Evolutionary conservation across 2,329 filamentous ascomycete species (phyloP), one percentile per base, ranked within the genome.

Genomic region (Plectosphaerella plurivora): DNA sequence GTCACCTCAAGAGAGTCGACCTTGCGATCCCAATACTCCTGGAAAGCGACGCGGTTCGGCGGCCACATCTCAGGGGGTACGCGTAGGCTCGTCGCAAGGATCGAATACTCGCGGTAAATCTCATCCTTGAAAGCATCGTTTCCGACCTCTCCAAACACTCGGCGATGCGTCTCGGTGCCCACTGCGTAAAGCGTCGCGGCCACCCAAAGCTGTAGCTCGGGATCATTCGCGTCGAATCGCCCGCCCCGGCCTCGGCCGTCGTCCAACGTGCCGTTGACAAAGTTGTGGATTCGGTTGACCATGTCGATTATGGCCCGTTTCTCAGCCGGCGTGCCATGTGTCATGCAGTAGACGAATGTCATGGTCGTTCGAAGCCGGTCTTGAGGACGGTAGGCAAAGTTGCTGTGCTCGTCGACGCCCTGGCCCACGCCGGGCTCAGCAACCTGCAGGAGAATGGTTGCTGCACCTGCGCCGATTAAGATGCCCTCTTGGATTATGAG

Each of bases 401-500:
- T 71, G 61, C 66, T 70, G 55, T 71, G 67, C 47, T 65, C 57
- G 54, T 66, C 60, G 25, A 68, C 68, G 20, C 69, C 69, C 25
- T 64, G 63, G 7, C 62, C 70, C 5, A 73, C 63, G 9, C 65
- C 66, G 1, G 71, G 68, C 49, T 70, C 65, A 35, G 71, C 69
- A n/a, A 72, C 65, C 52, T 73, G 71, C 10, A 72, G 63, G 3
- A 73, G 61, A 46, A 73, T 70, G 18, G 70, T 68, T 6, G 60
- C 63, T 1, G 64, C 68, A 5, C 66, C 67, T 14, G 64, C 67
- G n/a, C 64, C 66, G 37, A 70, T 60, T 10, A 70, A 51, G 41
- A 71, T 65, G 28, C 57, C 65, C 53, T 72, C 65, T 42, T 61
- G 63, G 12, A 69, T 60, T 41, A 72, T 61, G 33, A 63, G 60